phyloP scores from a whole-genome alignment of 2,329 filamentous ascomycete species.

The Xylariaceae sp. region DNA sequence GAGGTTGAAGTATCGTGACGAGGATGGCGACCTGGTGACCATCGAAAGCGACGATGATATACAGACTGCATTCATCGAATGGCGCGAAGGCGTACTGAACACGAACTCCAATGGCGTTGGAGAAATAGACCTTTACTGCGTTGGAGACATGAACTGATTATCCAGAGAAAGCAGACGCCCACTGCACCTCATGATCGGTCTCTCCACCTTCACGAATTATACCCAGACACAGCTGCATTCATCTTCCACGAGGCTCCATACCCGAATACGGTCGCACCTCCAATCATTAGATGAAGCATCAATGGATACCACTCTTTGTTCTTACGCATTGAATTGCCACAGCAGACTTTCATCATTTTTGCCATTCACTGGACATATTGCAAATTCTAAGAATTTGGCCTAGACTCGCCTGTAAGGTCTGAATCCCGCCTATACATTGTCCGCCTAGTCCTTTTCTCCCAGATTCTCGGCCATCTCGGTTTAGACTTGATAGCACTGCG shows the following conservation, averaged over 20 bases:
- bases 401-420: conserved; percentile 8
- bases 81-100: conserved; percentile 64
- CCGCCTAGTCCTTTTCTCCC: not conserved
- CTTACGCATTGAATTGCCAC: conserved; percentile 14
- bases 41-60: conserved; percentile 97
- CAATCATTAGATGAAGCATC: conserved; percentile 18
- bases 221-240: conserved; percentile 13
- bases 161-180: not conserved
- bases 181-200: conserved; percentile 4
- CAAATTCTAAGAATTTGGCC: conserved; percentile 16
- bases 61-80: conserved; percentile 90
- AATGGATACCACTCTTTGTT: conserved; percentile 28
- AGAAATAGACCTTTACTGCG: conserved; percentile 84
- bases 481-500: conserved; percentile 1
- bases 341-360: conserved; percentile 26
- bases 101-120: conserved; percentile 65
- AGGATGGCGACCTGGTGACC: conserved; percentile 87
- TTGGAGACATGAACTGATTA: conserved; percentile 41
- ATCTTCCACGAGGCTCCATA: conserved; percentile 7
- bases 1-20: conserved; percentile 84
- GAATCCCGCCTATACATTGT: conserved; percentile 5
- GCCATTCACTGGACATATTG: conserved; percentile 33
- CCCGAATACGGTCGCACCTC: conserved; percentile 7
- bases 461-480: conserved; percentile 8
- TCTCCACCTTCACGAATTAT: conserved; percentile 9